Base-by-base conservation (phyloP, 108 stramenopile species). In the Discostella pseudostelligera region DNA sequence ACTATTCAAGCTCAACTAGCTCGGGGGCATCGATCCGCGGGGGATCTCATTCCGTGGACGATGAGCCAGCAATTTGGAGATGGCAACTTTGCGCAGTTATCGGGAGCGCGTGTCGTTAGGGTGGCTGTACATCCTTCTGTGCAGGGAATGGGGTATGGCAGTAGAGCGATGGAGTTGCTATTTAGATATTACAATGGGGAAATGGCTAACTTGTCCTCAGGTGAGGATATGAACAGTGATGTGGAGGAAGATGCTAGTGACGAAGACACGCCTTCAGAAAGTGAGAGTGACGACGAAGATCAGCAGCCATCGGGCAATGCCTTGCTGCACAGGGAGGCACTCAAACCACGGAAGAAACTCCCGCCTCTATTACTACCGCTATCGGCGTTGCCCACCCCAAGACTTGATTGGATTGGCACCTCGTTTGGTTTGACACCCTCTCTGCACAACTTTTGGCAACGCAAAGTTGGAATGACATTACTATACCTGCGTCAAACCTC, bases 41-140 rank as follows among this genome's bases (percentile, higher is more conserved):
- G 98, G 10, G 99, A 99, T 83, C 70, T 99, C 40, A 97, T 99
- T 69, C 99, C 99, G 4, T 99, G 99, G 99, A 99, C 96, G n/a
- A 81, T 99, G 48, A 84, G 93, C 35, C 99, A 99, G 70, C 99
- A 99, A 75, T 99, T 98, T 83, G 94, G 97, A 44, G 99, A 98
- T 84, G 80, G 84, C 11, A 93, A 93, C 35, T 96, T 98, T 70
- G 96, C 96, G 9, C 84, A 89, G 54, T 76, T 99, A 59, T 92
- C 89, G 48, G 99, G 99, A 25, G 99, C 97, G 5, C 80, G 99
- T 13, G 72, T 99, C 43, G 99, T 99, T 24, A 86, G 99, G 17
- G 87, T 99, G 24, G 99, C 99, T n/a, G 93, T 96, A 7, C 96
- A 98, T 72, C 97, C 97, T 7, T 93, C 93, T 12, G 96, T 96